phyloP scores from a whole-genome alignment of 768 basidiomycete species.

The Rubroboletus pulcherrimus region DNA sequence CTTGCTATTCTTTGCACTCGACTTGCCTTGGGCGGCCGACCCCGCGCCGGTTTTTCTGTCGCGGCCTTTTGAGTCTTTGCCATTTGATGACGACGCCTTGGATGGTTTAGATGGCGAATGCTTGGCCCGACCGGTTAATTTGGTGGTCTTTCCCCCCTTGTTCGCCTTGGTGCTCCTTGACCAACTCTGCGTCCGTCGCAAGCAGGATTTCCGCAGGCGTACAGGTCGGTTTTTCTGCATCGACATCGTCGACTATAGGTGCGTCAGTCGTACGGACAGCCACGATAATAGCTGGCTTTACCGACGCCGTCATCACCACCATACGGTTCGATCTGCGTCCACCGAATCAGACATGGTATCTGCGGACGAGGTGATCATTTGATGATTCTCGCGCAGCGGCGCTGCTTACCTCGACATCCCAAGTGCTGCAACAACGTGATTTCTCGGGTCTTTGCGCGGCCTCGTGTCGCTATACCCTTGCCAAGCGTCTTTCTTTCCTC shows the following conservation, averaged over 20 bases:
- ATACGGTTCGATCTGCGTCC: slow-evolving; percentile 47
- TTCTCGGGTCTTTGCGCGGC: too few species aligned
- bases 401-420: too few species aligned
- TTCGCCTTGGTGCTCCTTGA: slow-evolving; percentile 10
- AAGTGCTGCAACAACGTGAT: too few species aligned
- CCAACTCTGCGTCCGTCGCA: background rate
- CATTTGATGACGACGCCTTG: slow-evolving; percentile 8
- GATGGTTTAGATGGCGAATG: slow-evolving; percentile 8
- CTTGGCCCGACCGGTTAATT: slow-evolving; percentile 7
- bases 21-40: slow-evolving; percentile 22
- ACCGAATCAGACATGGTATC: too few species aligned
- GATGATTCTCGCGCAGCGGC: too few species aligned
- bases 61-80: slow-evolving; percentile 6
- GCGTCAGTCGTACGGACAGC: background rate
- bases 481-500: too few species aligned
- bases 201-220: too few species aligned
- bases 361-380: too few species aligned
- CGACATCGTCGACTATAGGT: slow-evolving; percentile 29
- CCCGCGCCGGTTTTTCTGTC: slow-evolving; percentile 10
- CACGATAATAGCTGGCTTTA: slow-evolving; percentile 2
- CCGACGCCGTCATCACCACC: slow-evolving; percentile 45
- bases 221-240: slow-evolving; percentile 46
- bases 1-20: slow-evolving; percentile 16
- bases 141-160: slow-evolving; percentile 7
- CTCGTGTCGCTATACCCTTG: too few species aligned